Percentiles rank a stretch among this genome's conserved stretches.
Evolutionary conservation across 192 early-diverging fungal genomes (phyloP).

Genomic region (Endogone sp.): DNA sequence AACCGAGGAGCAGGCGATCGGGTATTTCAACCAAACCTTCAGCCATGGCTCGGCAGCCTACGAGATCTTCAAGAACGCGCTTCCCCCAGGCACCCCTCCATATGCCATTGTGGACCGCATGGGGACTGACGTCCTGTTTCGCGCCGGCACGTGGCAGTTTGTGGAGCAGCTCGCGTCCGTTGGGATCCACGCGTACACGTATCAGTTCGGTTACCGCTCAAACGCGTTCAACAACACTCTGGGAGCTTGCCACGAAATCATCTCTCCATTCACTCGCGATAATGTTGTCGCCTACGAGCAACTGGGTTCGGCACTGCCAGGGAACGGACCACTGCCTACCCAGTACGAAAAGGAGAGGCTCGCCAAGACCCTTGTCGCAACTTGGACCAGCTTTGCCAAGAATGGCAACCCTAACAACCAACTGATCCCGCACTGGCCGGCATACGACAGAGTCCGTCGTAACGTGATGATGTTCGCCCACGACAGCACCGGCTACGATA

Average conservation of each 20-base stretch:
- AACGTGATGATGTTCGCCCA: conserved; percentile 15
- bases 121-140: conserved; percentile 19
- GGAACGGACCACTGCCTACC: not conserved
- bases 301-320: not conserved
- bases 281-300: conserved; percentile 1
- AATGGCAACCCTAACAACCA: conserved; percentile 33
- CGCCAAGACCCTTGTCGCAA: conserved; percentile 22
- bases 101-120: conserved; percentile 12
- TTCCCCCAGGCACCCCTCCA: conserved; percentile 11
- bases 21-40: conserved; percentile 20
- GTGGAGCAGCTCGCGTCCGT: conserved; percentile 9
- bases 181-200: conserved; percentile 13
- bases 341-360: conserved; percentile 32
- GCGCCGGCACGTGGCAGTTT: conserved; percentile 7
- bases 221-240: conserved; percentile 20
- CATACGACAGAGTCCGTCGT: conserved; percentile 5
- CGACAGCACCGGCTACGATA: not conserved
- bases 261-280: conserved; percentile 16
- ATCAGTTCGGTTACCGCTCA: conserved; percentile 22
- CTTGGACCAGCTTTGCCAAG: conserved; percentile 33
- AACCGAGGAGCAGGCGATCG: conserved; percentile 12
- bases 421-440: conserved; percentile 19
- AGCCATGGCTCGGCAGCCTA: conserved; percentile 6
- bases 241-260: conserved; percentile 17
- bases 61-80: conserved; percentile 15